Conservation (phyloP, 371 early-diverging fungal genomes). For the Parasitella parasitica region DNA sequence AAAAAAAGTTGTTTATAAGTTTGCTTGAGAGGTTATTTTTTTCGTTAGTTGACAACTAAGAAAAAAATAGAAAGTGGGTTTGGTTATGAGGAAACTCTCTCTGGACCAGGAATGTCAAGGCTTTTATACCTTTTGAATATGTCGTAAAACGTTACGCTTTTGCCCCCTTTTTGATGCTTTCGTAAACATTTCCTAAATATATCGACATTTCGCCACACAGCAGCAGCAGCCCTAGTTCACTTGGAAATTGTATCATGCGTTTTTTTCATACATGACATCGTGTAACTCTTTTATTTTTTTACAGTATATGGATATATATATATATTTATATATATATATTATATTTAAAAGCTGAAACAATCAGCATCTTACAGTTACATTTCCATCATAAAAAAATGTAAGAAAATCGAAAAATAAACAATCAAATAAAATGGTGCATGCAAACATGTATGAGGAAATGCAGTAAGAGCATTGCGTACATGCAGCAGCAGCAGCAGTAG, state of each 20-base stretch:
- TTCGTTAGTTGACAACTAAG: conserved; percentile 15
- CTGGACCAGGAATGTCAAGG: background rate
- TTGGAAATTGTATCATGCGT: conserved; percentile 19
- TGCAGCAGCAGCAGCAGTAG: too few relatives aligned
- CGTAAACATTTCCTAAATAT: conserved; percentile 8
- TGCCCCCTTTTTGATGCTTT: background rate
- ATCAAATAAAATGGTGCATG: too few relatives aligned
- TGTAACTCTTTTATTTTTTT: background rate
- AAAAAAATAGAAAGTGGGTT: conserved; percentile 16
- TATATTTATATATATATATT: too few relatives aligned
- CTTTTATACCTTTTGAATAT: conserved; percentile 14
- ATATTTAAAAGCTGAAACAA: background rate
- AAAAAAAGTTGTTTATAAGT: conserved; percentile 10
- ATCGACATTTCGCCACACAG: conserved; percentile 11
- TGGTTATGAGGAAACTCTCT: conserved; percentile 18
- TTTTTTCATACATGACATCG: conserved; percentile 1
- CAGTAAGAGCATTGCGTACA: background rate
- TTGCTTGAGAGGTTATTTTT: conserved; percentile 16
- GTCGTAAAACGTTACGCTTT: conserved; percentile 19
- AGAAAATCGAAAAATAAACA: too few relatives aligned
- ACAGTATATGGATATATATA: too few relatives aligned
- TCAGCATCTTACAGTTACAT: background rate
- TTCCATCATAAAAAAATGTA: background rate
- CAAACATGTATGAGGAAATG: background rate
- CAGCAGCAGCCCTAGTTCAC: background rate